Evolutionary conservation across 768 basidiomycete species (phyloP).

Genomic region (Termitomyces sp.): DNA sequence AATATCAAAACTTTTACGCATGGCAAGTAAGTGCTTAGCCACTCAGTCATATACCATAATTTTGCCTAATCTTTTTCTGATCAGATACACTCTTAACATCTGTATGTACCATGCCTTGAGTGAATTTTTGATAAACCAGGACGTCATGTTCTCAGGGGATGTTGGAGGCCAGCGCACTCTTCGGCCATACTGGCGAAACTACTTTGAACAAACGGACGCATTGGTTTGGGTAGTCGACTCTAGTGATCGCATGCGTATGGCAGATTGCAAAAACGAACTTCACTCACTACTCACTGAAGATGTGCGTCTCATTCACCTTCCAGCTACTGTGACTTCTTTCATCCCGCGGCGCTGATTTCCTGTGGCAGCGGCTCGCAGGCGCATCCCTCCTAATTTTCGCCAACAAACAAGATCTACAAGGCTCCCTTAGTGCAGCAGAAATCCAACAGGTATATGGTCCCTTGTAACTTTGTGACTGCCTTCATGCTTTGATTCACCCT

Average conservation of each 20-base stretch:
- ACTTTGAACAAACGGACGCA: slow-evolving; percentile 98
- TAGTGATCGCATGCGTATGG: slow-evolving; percentile 83
- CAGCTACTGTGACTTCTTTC: no score
- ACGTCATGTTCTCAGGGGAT: slow-evolving; percentile 68
- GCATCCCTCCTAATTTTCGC: slow-evolving; percentile 95
- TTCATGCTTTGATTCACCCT: slow-evolving; percentile 1
- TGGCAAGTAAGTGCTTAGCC: slow-evolving; percentile 54
- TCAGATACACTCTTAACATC: slow-evolving; percentile 74
- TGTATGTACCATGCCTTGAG: slow-evolving; percentile 41
- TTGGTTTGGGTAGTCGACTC: slow-evolving; percentile 99
- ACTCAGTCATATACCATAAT: neutral
- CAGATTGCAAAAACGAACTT: slow-evolving; percentile 86
- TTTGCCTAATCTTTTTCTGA: neutral
- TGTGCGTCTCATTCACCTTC: slow-evolving; percentile 42
- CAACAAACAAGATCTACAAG: slow-evolving; percentile 94
- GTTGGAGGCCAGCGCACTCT: slow-evolving; percentile 96
- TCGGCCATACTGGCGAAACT: slow-evolving; percentile 97
- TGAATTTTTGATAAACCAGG: neutral
- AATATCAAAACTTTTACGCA: slow-evolving; percentile 97
- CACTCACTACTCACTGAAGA: slow-evolving; percentile 86
- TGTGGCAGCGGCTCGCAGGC: slow-evolving; percentile 81
- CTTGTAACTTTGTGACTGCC: slow-evolving; percentile 8
- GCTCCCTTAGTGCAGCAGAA: slow-evolving; percentile 77
- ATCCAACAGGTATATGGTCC: slow-evolving; percentile 63
- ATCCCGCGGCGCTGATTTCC: slow-evolving; percentile 9